These are phyloP conservation scores for Nematocida ausubeli DNA, from an alignment of 371 early-diverging fungal genomes.

Conservation along the genomic window DNA sequence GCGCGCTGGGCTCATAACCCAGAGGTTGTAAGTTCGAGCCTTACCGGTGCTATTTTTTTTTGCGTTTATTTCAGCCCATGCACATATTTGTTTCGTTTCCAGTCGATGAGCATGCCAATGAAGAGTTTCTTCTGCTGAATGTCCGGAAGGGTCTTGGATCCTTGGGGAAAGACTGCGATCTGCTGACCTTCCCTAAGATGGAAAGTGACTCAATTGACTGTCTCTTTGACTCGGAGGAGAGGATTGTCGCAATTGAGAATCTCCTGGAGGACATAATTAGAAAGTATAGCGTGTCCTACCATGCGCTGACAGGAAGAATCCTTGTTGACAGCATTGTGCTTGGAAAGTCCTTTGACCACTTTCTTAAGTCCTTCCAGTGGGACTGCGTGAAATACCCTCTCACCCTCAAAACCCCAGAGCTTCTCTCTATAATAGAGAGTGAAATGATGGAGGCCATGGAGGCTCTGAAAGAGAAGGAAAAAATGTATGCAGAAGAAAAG, in stretches of 20 bases:
- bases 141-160: slow-evolving; percentile 45
- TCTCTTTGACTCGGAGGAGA: slow-evolving; percentile 48
- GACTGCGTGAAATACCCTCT: slow-evolving; percentile 26
- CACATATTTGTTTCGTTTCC: slow-evolving; percentile 54
- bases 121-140: slow-evolving; percentile 26
- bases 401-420: slow-evolving; percentile 5
- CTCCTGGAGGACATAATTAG: slow-evolving; percentile 31
- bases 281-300: slow-evolving; percentile 1
- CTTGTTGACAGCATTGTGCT: slow-evolving; percentile 13
- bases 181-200: slow-evolving; percentile 13
- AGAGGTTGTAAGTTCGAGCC: slow-evolving; percentile 61
- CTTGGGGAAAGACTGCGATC: slow-evolving; percentile 38
- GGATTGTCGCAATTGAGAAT: slow-evolving; percentile 9
- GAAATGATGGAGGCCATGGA: slow-evolving; percentile 17
- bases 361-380: slow-evolving; percentile 47
- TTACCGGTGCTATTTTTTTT: slow-evolving; percentile 59
- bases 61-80: slow-evolving; percentile 45
- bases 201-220: slow-evolving; percentile 52
- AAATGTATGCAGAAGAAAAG: slow-evolving; percentile 16
- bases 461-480: slow-evolving; percentile 30
- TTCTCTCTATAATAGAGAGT: slow-evolving; percentile 28
- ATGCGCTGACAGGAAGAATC: not conserved
- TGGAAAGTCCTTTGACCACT: slow-evolving; percentile 52
- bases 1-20: slow-evolving; percentile 62
- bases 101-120: slow-evolving; percentile 27